Conservation (phyloP, 257 asterid species). For the Vinca minor region DNA sequence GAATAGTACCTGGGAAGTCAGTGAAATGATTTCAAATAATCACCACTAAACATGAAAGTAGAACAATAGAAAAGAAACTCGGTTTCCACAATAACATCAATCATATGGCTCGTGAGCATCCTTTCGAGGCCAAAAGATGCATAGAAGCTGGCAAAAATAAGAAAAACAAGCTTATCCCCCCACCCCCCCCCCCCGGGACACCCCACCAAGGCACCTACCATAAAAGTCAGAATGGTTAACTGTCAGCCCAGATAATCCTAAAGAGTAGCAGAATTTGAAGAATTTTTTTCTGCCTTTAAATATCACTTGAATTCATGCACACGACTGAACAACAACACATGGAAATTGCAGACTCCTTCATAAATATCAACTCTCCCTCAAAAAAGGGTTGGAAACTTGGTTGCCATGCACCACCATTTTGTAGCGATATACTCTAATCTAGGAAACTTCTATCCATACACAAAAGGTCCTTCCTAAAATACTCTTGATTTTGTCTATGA, state of each 20-base stretch:
- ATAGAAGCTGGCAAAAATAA: not conserved
- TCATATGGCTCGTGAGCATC: not conserved
- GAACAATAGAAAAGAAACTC: not conserved
- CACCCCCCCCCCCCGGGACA: too few relatives aligned
- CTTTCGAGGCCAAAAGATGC: not conserved
- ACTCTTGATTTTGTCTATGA: not conserved
- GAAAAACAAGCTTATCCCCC: constrained; percentile 2
- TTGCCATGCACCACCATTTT: not conserved
- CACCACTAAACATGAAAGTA: not conserved
- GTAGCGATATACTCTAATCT: not conserved
- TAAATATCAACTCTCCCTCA: not conserved
- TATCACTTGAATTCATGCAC: not conserved
- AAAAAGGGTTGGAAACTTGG: not conserved
- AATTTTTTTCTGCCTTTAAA: not conserved
- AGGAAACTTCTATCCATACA: not conserved
- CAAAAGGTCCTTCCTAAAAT: not conserved
- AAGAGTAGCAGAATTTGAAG: not conserved
- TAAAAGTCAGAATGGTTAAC: not conserved
- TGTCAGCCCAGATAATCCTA: not conserved
- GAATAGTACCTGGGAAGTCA: constrained; percentile 47
- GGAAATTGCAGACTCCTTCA: not conserved
- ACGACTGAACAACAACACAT: not conserved
- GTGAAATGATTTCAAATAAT: constrained; percentile 7
- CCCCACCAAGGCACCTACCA: too few relatives aligned
- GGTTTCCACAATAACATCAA: too few relatives aligned